A percentile compares a stretch with the other conserved stretches of the same genome.
These are phyloP conservation scores for Thuja plicata DNA, from an alignment of 83 land plant genomes.

Conservation along the genomic window DNA sequence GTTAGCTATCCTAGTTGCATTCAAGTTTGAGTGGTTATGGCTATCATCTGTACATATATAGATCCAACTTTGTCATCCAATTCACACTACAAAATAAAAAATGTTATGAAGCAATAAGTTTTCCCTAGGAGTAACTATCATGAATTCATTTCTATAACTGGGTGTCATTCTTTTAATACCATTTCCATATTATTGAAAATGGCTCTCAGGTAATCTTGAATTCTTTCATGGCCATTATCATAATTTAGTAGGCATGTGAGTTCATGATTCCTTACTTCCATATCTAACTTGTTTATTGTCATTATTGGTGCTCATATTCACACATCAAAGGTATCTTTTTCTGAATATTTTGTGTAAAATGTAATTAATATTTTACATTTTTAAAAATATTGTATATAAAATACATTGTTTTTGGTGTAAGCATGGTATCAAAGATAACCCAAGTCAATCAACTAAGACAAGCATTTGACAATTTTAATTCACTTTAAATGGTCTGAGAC, in stretches of 20 bases:
- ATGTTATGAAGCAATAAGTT: neutral
- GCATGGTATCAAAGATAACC: conserved; percentile 1
- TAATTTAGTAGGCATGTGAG: neutral
- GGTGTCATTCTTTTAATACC: neutral
- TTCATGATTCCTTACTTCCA: neutral
- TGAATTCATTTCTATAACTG: neutral
- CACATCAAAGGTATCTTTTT: neutral
- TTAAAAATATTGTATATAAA: neutral
- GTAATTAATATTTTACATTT: neutral
- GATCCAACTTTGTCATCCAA: neutral
- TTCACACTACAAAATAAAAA: neutral
- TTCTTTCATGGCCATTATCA: neutral
- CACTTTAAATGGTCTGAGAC: neutral
- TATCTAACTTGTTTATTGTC: neutral
- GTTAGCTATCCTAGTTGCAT: neutral
- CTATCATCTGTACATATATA: neutral
- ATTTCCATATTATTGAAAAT: neutral
- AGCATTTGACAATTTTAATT: neutral
- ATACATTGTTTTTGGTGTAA: neutral
- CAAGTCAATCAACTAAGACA: neutral
- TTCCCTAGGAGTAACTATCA: neutral
- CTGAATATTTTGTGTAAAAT: neutral
- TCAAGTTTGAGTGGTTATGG: no score
- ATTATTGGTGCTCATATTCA: neutral
- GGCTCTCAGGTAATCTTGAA: neutral